Evolutionary conservation across 2,329 filamentous ascomycete species (phyloP).

Genomic region (Xylariaceae sp.): DNA sequence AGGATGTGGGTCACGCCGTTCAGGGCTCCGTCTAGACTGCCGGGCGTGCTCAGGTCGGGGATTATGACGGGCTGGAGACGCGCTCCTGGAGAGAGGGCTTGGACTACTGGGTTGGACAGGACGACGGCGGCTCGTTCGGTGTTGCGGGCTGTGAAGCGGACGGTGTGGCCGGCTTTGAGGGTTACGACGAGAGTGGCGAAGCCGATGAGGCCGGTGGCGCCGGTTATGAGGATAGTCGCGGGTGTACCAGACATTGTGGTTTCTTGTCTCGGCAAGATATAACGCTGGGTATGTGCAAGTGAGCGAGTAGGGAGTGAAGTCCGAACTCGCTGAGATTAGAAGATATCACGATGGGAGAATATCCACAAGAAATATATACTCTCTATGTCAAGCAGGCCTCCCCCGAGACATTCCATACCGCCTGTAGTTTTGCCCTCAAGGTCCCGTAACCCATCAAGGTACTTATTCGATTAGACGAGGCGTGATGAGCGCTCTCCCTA

Average conservation of each 20-base stretch:
- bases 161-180: constrained; percentile 24
- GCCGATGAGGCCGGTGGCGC: constrained; percentile 27
- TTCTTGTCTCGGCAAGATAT: background rate
- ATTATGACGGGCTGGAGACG: constrained; percentile 23
- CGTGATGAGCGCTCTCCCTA: too few species aligned
- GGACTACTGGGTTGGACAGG: constrained; percentile 23
- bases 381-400: too few species aligned
- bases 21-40: constrained; percentile 24
- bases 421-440: too few species aligned
- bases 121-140: constrained; percentile 24
- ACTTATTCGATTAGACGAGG: too few species aligned
- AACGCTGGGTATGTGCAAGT: background rate
- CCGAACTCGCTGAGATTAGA: too few species aligned
- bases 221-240: constrained; percentile 24
- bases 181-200: constrained; percentile 26
- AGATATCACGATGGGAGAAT: too few species aligned
- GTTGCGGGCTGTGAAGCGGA: constrained; percentile 25
- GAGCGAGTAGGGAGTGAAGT: too few species aligned
- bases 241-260: background rate
- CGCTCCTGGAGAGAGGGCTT: constrained; percentile 10
- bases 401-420: too few species aligned
- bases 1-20: constrained; percentile 26
- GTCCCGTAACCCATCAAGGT: too few species aligned
- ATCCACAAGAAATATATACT: too few species aligned
- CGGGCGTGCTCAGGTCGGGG: constrained; percentile 23